Conservation (phyloP, 257 asterid species). For the Nicotiana otophora region DNA sequence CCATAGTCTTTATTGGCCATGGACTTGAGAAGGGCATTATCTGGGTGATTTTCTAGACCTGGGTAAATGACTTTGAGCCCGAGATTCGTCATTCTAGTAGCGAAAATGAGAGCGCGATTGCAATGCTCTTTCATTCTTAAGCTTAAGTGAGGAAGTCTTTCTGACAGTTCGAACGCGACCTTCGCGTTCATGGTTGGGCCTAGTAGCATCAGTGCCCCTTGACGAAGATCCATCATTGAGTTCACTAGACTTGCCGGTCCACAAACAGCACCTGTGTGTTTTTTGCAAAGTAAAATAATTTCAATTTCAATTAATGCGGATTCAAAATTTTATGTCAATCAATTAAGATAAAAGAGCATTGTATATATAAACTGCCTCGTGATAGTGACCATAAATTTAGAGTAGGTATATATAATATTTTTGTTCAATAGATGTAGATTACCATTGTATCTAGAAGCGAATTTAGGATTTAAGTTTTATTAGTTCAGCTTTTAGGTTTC, state of each 20-base stretch:
- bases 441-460: too few relatives aligned
- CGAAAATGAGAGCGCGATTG: constrained; percentile 51
- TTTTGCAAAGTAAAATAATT: too few relatives aligned
- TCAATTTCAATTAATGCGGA: too few relatives aligned
- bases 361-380: too few relatives aligned
- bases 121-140: constrained; percentile 91
- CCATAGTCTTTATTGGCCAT: constrained; percentile 63
- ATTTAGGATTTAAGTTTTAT: too few relatives aligned
- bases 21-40: constrained; percentile 54
- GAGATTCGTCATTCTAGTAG: constrained; percentile 56
- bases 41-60: constrained; percentile 73
- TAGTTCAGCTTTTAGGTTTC: too few relatives aligned
- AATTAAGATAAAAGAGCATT: too few relatives aligned
- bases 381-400: too few relatives aligned
- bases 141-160: constrained; percentile 72
- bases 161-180: constrained; percentile 77
- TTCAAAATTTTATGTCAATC: too few relatives aligned
- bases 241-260: constrained; percentile 82
- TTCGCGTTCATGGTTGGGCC: constrained; percentile 97
- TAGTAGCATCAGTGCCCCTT: constrained; percentile 78
- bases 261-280: constrained; percentile 63
- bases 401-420: too few relatives aligned
- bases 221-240: constrained; percentile 92
- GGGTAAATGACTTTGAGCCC: constrained; percentile 82
- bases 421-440: too few relatives aligned